A percentile compares a stretch with the other conserved stretches of the same genome.
Evolutionary conservation across 2,329 filamentous ascomycete genomes (phyloP).

Genomic region (Pseudopyrenochaeta lycopersici): DNA sequence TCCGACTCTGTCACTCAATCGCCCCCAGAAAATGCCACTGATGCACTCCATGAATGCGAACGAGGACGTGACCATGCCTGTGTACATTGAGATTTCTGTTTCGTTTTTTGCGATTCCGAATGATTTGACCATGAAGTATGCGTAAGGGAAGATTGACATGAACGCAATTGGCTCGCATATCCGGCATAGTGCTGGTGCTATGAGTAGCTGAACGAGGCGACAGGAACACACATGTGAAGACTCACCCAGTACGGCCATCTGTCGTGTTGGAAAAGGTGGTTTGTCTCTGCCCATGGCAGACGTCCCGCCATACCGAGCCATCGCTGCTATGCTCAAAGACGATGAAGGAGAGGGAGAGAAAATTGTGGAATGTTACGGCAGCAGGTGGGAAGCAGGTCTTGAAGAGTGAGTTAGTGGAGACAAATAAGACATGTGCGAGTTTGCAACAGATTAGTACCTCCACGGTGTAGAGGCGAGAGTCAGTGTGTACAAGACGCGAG

Average conservation of each 20-base stretch:
- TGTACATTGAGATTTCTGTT: conserved; percentile 86
- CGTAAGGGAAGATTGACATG: conserved; percentile 99
- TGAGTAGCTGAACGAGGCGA: conserved; percentile 4
- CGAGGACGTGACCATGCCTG: conserved; percentile 93
- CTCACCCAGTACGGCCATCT: conserved; percentile 66
- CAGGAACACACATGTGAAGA: background rate
- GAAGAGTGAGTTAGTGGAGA: conserved; percentile 17
- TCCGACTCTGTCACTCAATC: conserved; percentile 88
- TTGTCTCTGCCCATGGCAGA: conserved; percentile 40
- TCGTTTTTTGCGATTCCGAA: conserved; percentile 85
- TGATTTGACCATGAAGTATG: conserved; percentile 95
- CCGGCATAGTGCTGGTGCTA: conserved; percentile 77
- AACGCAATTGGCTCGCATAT: conserved; percentile 99
- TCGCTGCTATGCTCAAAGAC: conserved; percentile 19
- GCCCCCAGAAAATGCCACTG: conserved; percentile 91
- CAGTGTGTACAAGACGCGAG: conserved; percentile 41
- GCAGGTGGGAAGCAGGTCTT: conserved; percentile 11
- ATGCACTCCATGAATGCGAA: conserved; percentile 97
- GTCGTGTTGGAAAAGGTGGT: conserved; percentile 64
- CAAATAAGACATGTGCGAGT: conserved; percentile 44
- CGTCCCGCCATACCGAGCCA: conserved; percentile 42
- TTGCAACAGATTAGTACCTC: conserved; percentile 35
- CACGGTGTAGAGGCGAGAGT: conserved; percentile 35
- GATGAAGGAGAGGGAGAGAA: conserved; percentile 4
- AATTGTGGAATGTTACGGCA: conserved; percentile 14